Evolutionary conservation across 768 basidiomycete species (phyloP), one percentile per base, ranked within the genome.

Genomic region (Suillus luteus): DNA sequence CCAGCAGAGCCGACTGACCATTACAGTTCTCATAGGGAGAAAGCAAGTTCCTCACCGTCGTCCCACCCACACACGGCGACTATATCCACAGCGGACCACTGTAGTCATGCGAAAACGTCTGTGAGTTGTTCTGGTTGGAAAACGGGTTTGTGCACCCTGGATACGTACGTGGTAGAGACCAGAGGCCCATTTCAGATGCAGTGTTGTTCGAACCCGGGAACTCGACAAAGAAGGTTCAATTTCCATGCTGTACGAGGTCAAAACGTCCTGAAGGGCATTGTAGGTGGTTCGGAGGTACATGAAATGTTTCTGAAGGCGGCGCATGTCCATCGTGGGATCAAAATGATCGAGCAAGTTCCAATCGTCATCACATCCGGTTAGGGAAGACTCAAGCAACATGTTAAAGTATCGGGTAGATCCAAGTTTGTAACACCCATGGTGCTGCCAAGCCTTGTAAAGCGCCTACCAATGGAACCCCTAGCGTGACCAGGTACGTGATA

Each of bases 311-410:
- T 92, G 87, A 62, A 93, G 71, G 62, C 93, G 88, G 44, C 91
- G 86, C 44, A 83, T 83, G 70, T 92, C 88, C 14, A 88, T 79
- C 2, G 95, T 96, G 33, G 94, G 93, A 75, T 97, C 95, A 73
- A 96, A 96, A 74, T 97, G 95, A 70, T 97, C 95, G 40, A 96
- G 86, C 2, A 91, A 85, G 73, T 96, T 96, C 93, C 92, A 95
- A 68, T 92, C 88, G 71, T 96, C 93, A 55, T 89, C 70, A 74
- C 95, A 97, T 54, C 94, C 95, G 19, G 94, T 79, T 38, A 94
- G 73, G 2, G 91, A 78, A 68, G 86, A 87, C 61, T 91, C 89
- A 67, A 96, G 81, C 1, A 91, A 91, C 86, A 96, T 92, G 77
- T 96, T 95, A 83, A 91, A 97, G 78, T 95, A 97, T 72, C 96